Conservation (phyloP, 2,329 filamentous ascomycete species). For the Aureobasidium sp. region DNA sequence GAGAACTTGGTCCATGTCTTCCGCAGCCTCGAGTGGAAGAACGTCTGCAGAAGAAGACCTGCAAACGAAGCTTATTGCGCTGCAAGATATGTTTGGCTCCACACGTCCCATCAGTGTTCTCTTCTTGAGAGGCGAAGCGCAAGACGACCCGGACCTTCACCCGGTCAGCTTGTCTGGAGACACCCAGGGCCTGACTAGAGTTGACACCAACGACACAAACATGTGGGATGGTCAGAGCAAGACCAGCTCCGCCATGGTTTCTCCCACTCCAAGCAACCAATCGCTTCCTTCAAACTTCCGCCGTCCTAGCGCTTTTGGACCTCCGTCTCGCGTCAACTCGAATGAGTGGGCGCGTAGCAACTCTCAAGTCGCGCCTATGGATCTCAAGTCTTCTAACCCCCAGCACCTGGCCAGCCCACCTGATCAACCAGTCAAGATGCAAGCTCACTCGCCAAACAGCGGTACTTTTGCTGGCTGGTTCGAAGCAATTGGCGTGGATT, state of each 20-base stretch:
- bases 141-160: conserved; percentile 71
- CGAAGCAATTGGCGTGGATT: conserved; percentile 84
- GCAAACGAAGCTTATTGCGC: conserved; percentile 65
- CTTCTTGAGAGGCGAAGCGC: conserved; percentile 66
- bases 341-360: conserved; percentile 41
- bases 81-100: conserved; percentile 85
- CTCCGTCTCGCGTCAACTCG: conserved; percentile 37
- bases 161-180: conserved; percentile 68
- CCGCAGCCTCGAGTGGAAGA: conserved; percentile 42
- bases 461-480: conserved; percentile 74
- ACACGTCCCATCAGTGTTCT: conserved; percentile 70
- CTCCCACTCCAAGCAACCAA: conserved; percentile 41
- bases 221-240: conserved; percentile 45
- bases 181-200: conserved; percentile 50
- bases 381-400: conserved; percentile 32
- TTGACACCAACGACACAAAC: conserved; percentile 38
- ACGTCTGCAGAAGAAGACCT: conserved; percentile 57
- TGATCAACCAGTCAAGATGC: conserved; percentile 49
- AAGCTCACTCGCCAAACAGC: conserved; percentile 48
- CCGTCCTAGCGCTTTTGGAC: conserved; percentile 35
- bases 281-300: conserved; percentile 40
- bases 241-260: conserved; percentile 49
- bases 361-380: conserved; percentile 45
- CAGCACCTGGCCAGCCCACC: conserved; percentile 39
- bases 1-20: conserved; percentile 91